Evolutionary conservation across 306 rosid genomes (phyloP).

Genomic region (Benincasa hispida): DNA sequence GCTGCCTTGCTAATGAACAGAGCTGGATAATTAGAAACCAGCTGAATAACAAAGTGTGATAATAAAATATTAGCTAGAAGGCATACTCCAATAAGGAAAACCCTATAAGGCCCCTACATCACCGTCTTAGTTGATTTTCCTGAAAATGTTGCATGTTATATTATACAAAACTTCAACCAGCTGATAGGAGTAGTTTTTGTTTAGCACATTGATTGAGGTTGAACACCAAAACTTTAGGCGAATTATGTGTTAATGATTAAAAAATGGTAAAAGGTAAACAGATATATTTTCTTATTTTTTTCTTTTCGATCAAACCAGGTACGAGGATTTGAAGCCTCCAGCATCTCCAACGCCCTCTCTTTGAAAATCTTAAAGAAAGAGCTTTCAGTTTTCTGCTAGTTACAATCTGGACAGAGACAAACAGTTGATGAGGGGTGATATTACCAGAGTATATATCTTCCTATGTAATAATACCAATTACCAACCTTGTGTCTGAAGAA

Average conservation of each 20-base stretch:
- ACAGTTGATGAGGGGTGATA: background rate
- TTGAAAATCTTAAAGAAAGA: background rate
- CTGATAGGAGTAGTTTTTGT: background rate
- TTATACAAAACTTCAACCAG: background rate
- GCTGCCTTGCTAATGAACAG: no score
- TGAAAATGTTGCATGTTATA: background rate
- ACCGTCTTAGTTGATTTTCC: background rate
- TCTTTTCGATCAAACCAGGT: conserved; percentile 37
- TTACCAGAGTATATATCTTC: background rate
- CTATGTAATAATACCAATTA: background rate
- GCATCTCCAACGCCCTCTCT: conserved; percentile 55
- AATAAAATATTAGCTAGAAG: no score
- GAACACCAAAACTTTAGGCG: background rate
- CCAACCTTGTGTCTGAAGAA: background rate
- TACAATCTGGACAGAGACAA: background rate
- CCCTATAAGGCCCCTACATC: no score
- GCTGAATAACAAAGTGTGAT: no score
- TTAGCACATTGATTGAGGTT: background rate
- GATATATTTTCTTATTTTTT: background rate
- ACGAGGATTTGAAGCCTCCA: conserved; percentile 93
- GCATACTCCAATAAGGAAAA: no score
- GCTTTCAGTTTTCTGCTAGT: background rate
- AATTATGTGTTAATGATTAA: background rate
- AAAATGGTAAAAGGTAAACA: background rate
- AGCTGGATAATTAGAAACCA: no score